These are phyloP conservation scores for Myxozyma geophila DNA, from an alignment of 805 yeast species.

Conservation along the genomic window DNA sequence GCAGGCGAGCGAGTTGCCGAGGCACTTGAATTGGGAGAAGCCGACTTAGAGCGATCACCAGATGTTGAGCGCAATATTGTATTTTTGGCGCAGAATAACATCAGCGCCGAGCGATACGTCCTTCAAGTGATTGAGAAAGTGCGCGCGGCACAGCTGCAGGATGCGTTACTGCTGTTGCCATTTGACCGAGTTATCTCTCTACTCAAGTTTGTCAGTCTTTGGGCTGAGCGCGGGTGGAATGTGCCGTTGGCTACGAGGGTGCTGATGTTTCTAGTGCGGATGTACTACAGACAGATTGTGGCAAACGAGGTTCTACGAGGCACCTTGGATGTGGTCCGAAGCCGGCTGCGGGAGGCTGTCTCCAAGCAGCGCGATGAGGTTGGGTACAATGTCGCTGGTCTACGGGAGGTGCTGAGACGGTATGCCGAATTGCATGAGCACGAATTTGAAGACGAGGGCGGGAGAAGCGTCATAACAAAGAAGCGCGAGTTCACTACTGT, in stretches of 20 bases:
- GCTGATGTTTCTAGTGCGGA: conserved; percentile 70
- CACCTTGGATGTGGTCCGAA: conserved; percentile 66
- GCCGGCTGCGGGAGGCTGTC: conserved; percentile 63
- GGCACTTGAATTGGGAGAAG: conserved; percentile 80
- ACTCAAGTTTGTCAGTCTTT: conserved; percentile 71
- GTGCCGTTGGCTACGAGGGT: conserved; percentile 73
- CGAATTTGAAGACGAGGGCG: conserved; percentile 69
- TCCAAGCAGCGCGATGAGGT: conserved; percentile 58
- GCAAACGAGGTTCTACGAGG: conserved; percentile 55
- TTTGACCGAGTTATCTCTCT: conserved; percentile 78
- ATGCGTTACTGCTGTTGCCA: conserved; percentile 88
- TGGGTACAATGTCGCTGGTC: conserved; percentile 85
- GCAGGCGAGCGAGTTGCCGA: conserved; percentile 94
- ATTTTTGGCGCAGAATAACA: conserved; percentile 65
- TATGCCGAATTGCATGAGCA: conserved; percentile 78
- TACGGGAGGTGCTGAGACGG: conserved; percentile 70
- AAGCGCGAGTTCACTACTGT: conserved; percentile 74
- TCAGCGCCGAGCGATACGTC: conserved; percentile 77
- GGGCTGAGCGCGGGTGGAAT: conserved; percentile 60
- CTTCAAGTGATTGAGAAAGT: conserved; percentile 71
- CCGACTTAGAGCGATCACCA: conserved; percentile 64
- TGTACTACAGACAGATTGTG: conserved; percentile 79
- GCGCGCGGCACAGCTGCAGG: conserved; percentile 85
- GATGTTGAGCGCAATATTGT: conserved; percentile 68
- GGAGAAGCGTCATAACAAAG: conserved; percentile 59